Evolutionary conservation across 2,329 filamentous ascomycete species (phyloP).

Genomic region (Herpotrichia juniperi): DNA sequence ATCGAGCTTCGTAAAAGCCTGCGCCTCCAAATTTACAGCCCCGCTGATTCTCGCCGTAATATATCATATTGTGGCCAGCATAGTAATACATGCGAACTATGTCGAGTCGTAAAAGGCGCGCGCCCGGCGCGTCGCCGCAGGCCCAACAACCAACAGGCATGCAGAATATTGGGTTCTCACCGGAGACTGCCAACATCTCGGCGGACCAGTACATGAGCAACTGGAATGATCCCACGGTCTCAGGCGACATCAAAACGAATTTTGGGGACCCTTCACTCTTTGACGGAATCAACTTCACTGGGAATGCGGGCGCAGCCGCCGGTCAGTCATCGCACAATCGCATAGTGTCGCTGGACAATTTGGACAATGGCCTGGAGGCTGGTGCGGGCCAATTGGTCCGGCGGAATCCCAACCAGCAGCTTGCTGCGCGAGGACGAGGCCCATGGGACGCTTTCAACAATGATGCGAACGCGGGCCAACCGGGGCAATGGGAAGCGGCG

Average conservation of each 20-base stretch:
- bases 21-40: neutral
- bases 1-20: neutral
- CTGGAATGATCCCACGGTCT: slow-evolving; percentile 38
- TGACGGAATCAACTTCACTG: slow-evolving; percentile 40
- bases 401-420: slow-evolving; percentile 53
- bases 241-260: slow-evolving; percentile 28
- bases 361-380: slow-evolving; percentile 22
- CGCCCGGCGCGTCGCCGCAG: slow-evolving; percentile 72
- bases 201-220: slow-evolving; percentile 41
- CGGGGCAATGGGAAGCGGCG: slow-evolving; percentile 58
- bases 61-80: neutral
- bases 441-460: slow-evolving; percentile 49
- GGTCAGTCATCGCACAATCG: slow-evolving; percentile 30
- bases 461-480: slow-evolving; percentile 42
- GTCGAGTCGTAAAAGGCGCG: slow-evolving; percentile 70
- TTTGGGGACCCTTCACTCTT: slow-evolving; percentile 46
- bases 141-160: slow-evolving; percentile 55
- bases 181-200: slow-evolving; percentile 51
- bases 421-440: slow-evolving; percentile 45
- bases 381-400: slow-evolving; percentile 51
- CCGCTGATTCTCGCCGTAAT: neutral
- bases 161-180: slow-evolving; percentile 47
- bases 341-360: slow-evolving; percentile 39
- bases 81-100: slow-evolving; percentile 19
- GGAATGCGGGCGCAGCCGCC: slow-evolving; percentile 29